Percentiles rank a stretch among this genome's conserved stretches.
Conservation (phyloP, 2,329 filamentous ascomycete genomes). For the Trichoderma lentiforme region DNA sequence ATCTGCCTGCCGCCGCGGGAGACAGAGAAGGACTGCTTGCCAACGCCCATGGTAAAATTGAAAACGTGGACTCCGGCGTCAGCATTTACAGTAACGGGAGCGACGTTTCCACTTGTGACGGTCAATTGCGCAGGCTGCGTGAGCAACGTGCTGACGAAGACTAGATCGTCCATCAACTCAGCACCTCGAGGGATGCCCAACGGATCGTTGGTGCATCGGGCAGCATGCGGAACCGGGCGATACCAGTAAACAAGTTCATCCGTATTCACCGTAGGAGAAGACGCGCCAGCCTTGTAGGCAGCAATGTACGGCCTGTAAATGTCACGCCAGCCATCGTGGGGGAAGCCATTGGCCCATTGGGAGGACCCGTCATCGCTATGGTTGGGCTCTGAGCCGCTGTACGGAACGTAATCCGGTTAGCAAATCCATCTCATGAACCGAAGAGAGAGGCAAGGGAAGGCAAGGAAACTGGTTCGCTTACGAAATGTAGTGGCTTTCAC, state of each 20-base stretch:
- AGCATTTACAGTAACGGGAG: conserved; percentile 20
- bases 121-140: conserved; percentile 23
- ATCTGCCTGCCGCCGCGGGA: conserved; percentile 16
- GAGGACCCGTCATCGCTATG: conserved; percentile 44
- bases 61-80: conserved; percentile 22
- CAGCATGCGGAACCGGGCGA: conserved; percentile 23
- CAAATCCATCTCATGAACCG: neutral
- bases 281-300: conserved; percentile 23
- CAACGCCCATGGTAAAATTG: conserved; percentile 26
- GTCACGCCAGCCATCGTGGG: conserved; percentile 32
- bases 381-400: conserved; percentile 23
- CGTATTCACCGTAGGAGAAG: conserved; percentile 18
- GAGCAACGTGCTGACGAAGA: conserved; percentile 25
- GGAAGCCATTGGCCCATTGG: conserved; percentile 45
- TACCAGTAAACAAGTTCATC: conserved; percentile 29
- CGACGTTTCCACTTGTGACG: conserved; percentile 21
- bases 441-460: neutral
- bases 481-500: conserved; percentile 26
- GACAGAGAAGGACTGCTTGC: conserved; percentile 22
- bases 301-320: conserved; percentile 25
- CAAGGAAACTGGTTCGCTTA: conserved; percentile 6
- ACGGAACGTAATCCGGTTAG: neutral
- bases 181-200: conserved; percentile 21
- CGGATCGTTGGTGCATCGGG: conserved; percentile 21
- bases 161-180: conserved; percentile 23